Conservation (phyloP, 169 alveolate genomes). For the Eimeria acervulina region DNA sequence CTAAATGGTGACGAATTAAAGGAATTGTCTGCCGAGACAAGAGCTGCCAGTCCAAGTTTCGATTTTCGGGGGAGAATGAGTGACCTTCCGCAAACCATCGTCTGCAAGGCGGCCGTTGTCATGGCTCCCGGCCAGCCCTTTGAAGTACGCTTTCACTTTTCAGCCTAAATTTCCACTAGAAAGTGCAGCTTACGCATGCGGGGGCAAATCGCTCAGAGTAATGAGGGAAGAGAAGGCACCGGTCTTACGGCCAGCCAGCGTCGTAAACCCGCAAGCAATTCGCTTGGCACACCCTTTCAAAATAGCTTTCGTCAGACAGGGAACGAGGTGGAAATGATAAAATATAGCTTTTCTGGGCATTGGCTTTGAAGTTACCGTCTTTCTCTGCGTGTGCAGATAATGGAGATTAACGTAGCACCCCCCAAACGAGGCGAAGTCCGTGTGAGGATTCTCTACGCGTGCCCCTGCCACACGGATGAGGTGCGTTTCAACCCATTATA, state of each 20-base stretch:
- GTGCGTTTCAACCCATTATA: slow-evolving; percentile 68
- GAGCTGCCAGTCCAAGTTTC: background rate
- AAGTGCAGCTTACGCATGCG: background rate
- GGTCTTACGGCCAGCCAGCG: background rate
- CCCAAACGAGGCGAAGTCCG: slow-evolving; percentile 91
- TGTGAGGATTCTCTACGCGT: slow-evolving; percentile 88
- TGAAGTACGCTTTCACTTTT: background rate
- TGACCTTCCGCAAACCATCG: slow-evolving; percentile 43
- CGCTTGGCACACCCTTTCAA: background rate
- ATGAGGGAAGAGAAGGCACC: background rate
- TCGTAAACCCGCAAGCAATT: background rate
- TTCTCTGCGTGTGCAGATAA: slow-evolving; percentile 35
- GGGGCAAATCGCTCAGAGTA: background rate
- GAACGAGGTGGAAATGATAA: background rate
- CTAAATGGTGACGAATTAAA: background rate
- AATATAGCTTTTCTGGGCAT: background rate
- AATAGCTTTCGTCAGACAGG: background rate
- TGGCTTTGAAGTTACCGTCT: background rate
- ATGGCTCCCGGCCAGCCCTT: slow-evolving; percentile 75
- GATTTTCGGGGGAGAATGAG: slow-evolving; percentile 26
- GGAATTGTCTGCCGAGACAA: background rate
- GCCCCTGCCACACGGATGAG: slow-evolving; percentile 93
- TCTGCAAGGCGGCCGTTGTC: slow-evolving; percentile 78
- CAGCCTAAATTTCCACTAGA: background rate
- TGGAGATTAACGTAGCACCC: slow-evolving; percentile 88